These are phyloP conservation scores for Penicillium lividum DNA, from an alignment of 495 filamentous ascomycete species.

Conservation along the genomic window DNA sequence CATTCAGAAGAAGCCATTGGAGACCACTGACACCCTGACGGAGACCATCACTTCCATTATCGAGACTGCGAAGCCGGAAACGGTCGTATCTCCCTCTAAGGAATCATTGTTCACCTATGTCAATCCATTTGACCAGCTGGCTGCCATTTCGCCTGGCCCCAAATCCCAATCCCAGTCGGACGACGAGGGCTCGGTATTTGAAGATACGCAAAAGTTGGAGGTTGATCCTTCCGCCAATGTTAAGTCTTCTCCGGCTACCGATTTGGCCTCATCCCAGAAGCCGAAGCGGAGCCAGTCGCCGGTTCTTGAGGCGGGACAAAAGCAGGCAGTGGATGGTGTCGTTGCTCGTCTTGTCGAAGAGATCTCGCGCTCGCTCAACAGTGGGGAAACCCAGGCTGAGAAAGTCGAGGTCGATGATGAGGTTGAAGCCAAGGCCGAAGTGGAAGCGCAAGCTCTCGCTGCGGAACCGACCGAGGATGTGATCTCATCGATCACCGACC, in stretches of 20 bases:
- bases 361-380: conserved; percentile 68
- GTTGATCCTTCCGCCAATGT: conserved; percentile 24
- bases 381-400: conserved; percentile 58
- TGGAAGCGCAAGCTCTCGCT: conserved; percentile 29
- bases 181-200: conserved; percentile 37
- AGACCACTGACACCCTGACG: conserved; percentile 19
- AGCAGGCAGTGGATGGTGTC: conserved; percentile 71
- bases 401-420: background rate
- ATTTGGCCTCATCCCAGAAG: conserved; percentile 2
- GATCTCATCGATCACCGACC: conserved; percentile 34
- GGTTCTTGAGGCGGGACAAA: conserved; percentile 39
- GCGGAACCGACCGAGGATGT: conserved; percentile 38
- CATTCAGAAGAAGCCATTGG: conserved; percentile 11
- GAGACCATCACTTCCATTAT: conserved; percentile 17
- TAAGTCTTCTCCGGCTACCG: conserved; percentile 17
- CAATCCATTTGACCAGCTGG: conserved; percentile 77
- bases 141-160: conserved; percentile 67
- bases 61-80: conserved; percentile 33
- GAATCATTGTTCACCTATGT: conserved; percentile 69
- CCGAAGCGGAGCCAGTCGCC: conserved; percentile 37
- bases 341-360: conserved; percentile 66
- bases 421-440: background rate
- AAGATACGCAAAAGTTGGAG: conserved; percentile 29
- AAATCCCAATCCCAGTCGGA: conserved; percentile 44
- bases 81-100: conserved; percentile 37